Conservation (phyloP, 2,329 filamentous ascomycete species). For the Cladophialophora carrionii region DNA sequence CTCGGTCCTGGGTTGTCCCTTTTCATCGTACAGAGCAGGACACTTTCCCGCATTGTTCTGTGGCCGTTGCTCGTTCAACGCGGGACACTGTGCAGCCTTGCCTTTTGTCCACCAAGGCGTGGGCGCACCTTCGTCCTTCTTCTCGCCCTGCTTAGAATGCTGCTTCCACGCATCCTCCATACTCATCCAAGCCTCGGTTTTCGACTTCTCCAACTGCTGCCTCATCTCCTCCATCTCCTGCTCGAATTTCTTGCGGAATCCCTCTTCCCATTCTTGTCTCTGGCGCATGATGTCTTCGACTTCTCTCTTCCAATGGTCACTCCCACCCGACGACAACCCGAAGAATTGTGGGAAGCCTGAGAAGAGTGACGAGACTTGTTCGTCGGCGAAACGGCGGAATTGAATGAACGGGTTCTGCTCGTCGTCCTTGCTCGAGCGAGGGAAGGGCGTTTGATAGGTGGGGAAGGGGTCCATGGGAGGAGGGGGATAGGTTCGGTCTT, state of each 20-base stretch:
- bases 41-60: conserved; percentile 25
- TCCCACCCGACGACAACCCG: conserved; percentile 14
- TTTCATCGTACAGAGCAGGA: conserved; percentile 28
- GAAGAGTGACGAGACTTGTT: conserved; percentile 59
- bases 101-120: conserved; percentile 27
- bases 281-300: conserved; percentile 30
- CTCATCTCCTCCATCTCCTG: conserved; percentile 36
- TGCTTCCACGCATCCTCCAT: conserved; percentile 23
- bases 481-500: conserved; percentile 30
- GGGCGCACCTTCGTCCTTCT: not conserved
- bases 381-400: conserved; percentile 65
- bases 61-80: conserved; percentile 18
- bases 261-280: conserved; percentile 33
- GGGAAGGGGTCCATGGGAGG: conserved; percentile 39
- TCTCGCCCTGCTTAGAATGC: conserved; percentile 8
- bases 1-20: conserved; percentile 30
- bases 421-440: conserved; percentile 41
- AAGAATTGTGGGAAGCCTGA: conserved; percentile 50
- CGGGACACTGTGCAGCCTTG: conserved; percentile 23
- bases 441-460: conserved; percentile 38
- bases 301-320: conserved; percentile 21
- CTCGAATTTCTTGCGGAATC: conserved; percentile 33
- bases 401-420: conserved; percentile 60
- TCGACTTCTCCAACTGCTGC: conserved; percentile 28
- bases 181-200: conserved; percentile 20